A percentile compares a stretch with the other conserved stretches of the same genome.
Conservation (phyloP, 2,329 filamentous ascomycete genomes). For the Fusarium fracticaudum region DNA sequence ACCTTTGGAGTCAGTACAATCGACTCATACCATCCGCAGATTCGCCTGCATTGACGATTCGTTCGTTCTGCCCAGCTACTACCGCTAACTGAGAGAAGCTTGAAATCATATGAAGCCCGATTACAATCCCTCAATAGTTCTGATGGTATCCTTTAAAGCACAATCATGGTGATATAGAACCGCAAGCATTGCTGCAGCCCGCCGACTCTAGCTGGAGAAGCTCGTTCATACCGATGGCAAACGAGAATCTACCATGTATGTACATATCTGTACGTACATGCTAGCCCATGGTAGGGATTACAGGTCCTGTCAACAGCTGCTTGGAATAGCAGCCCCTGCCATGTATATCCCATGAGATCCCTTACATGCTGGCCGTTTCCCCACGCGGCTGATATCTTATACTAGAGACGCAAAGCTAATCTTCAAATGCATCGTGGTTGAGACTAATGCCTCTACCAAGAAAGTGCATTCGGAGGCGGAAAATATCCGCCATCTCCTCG, state of each 20-base stretch:
- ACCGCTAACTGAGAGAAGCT: no score
- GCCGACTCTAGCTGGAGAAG: neutral
- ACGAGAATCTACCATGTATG: neutral
- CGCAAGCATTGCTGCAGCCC: neutral
- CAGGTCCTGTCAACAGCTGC: neutral
- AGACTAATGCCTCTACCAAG: slow-evolving; percentile 20
- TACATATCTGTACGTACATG: neutral
- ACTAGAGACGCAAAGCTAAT: slow-evolving; percentile 29
- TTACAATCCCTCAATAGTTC: neutral
- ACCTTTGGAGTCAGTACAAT: neutral
- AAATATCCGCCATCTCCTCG: neutral
- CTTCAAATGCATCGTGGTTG: slow-evolving; percentile 20
- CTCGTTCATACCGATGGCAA: neutral
- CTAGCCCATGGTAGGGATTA: neutral
- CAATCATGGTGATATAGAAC: neutral
- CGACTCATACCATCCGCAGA: neutral
- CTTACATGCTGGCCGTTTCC: slow-evolving; percentile 8
- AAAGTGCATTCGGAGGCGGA: slow-evolving; percentile 7
- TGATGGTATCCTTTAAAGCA: neutral
- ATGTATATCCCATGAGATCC: slow-evolving; percentile 8
- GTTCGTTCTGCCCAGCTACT: neutral
- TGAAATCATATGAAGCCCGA: neutral
- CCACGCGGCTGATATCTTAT: slow-evolving; percentile 7
- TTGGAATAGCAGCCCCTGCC: neutral
- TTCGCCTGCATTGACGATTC: neutral